A percentile compares a stretch with the other conserved stretches of the same genome.
phyloP scores from a whole-genome alignment of 495 filamentous ascomycete species.

The Filosporella fistucella region DNA sequence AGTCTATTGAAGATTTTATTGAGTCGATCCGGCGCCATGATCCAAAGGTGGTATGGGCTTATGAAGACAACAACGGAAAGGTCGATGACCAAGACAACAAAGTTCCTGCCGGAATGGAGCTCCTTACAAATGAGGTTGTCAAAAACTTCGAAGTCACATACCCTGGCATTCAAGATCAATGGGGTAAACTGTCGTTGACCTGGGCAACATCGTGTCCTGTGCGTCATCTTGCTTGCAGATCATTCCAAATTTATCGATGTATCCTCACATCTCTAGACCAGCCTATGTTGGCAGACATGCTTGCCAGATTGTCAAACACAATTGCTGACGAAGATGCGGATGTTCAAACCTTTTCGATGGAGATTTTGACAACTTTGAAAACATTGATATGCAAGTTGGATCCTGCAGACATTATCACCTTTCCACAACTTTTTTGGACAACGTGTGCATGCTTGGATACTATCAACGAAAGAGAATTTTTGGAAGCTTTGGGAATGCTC shows the following conservation, averaged over 20 bases:
- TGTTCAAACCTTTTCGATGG: conserved; percentile 94
- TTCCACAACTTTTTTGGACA: conserved; percentile 95
- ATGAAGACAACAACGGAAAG: conserved; percentile 85
- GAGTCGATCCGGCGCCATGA: conserved; percentile 88
- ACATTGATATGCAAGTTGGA: conserved; percentile 82
- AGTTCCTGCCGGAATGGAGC: conserved; percentile 83
- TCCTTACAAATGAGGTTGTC: conserved; percentile 74
- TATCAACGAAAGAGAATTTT: conserved; percentile 90
- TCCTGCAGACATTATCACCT: conserved; percentile 73
- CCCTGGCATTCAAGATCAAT: conserved; percentile 83
- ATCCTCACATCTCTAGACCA: conserved; percentile 87
- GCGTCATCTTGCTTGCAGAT: conserved; percentile 90
- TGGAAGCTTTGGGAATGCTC: conserved; percentile 88
- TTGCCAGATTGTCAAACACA: conserved; percentile 88
- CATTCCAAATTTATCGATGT: conserved; percentile 95
- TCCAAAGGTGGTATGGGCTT: conserved; percentile 80
- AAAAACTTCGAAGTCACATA: conserved; percentile 80
- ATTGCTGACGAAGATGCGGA: conserved; percentile 90
- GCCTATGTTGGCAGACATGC: conserved; percentile 91
- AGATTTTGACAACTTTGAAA: conserved; percentile 90
- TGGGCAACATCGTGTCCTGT: conserved; percentile 98
- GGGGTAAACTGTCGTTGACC: conserved; percentile 81
- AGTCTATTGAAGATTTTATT: conserved; percentile 79
- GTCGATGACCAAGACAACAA: conserved; percentile 66
- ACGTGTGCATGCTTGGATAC: conserved; percentile 94